phyloP scores from a whole-genome alignment of 176 grass and related monocot genomes.

The Leersia perrieri region DNA sequence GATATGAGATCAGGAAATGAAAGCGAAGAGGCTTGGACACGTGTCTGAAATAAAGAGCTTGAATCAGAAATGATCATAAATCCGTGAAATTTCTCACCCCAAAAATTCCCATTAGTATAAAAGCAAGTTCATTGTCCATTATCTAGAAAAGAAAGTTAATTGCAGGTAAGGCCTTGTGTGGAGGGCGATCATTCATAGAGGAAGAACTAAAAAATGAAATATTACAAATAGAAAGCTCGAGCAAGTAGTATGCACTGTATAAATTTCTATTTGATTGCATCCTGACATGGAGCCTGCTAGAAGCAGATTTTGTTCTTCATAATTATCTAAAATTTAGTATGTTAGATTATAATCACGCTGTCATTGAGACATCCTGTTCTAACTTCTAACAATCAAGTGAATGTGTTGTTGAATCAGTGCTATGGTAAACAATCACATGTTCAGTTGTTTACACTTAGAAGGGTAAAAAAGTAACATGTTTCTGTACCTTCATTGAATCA shows the following conservation, averaged over 20 bases:
- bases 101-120: neutral
- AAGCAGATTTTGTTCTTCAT: neutral
- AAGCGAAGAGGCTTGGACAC: constrained; percentile 93
- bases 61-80: constrained; percentile 16
- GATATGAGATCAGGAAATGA: constrained; percentile 92
- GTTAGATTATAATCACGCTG: neutral
- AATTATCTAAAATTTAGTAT: neutral
- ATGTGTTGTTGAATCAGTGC: neutral
- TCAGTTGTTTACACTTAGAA: constrained; percentile 20
- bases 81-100: neutral
- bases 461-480: neutral
- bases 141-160: neutral
- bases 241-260: neutral
- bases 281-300: neutral
- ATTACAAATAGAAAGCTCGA: neutral
- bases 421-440: neutral
- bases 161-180: neutral
- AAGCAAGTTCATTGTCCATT: neutral
- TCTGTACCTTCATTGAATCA: constrained; percentile 89
- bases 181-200: neutral
- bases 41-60: constrained; percentile 51
- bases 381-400: neutral
- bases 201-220: neutral
- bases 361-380: neutral
- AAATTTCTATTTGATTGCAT: constrained; percentile 9